These are phyloP conservation scores for Euphorbia peplus DNA, from an alignment of 345 rosid genomes.

Conservation along the genomic window DNA sequence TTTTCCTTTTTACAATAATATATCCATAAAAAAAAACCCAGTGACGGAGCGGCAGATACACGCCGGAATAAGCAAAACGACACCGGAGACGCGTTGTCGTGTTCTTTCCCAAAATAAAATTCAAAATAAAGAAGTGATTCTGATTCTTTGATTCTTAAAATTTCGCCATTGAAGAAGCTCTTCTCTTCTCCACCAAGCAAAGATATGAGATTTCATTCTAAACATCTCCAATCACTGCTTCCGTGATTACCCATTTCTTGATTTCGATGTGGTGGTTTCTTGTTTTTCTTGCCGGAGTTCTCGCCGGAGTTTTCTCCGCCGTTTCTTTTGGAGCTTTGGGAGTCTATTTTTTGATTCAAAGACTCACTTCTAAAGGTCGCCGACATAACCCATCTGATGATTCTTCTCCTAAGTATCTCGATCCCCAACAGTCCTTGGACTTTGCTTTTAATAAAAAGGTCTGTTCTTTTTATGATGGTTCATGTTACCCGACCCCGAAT, in stretches of 20 bases:
- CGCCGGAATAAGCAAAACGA: too few relatives aligned
- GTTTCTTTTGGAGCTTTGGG: slow-evolving; percentile 21
- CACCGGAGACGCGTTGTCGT: neutral
- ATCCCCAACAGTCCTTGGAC: slow-evolving; percentile 24
- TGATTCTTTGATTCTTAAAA: neutral
- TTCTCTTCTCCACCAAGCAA: neutral
- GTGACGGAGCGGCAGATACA: neutral
- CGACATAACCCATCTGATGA: neutral
- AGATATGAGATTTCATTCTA: neutral
- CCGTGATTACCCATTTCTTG: neutral
- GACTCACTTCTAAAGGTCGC: slow-evolving; percentile 20
- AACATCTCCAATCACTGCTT: neutral
- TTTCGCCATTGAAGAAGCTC: neutral
- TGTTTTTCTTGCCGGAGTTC: slow-evolving; percentile 21
- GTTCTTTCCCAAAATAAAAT: neutral
- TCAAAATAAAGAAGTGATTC: neutral
- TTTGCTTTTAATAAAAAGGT: slow-evolving; percentile 22
- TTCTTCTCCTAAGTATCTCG: slow-evolving; percentile 9
- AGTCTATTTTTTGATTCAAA: slow-evolving; percentile 12
- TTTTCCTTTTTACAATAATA: too few relatives aligned
- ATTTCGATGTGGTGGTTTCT: neutral
- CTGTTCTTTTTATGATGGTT: too few relatives aligned
- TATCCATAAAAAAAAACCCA: neutral
- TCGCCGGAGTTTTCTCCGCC: slow-evolving; percentile 12
- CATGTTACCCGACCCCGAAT: too few relatives aligned